Base-by-base conservation (phyloP, 1,139 yeast species). In the Geotrichum cucujoidarum region DNA sequence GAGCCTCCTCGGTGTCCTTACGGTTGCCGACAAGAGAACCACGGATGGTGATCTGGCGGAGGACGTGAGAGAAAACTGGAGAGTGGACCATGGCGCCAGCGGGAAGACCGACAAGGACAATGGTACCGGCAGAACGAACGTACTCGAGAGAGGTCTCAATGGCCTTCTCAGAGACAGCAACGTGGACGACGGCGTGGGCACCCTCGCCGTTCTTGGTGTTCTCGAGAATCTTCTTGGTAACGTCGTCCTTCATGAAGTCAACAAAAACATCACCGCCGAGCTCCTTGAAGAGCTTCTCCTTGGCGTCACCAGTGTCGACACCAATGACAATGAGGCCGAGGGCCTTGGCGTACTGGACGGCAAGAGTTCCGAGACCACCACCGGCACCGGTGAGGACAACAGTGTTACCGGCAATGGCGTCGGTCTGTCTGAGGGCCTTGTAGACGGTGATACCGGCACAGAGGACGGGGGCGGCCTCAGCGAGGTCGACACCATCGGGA, bases 401-500 rank as follows among this genome's bases (percentile, higher is more conserved):
- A 83, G 85, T 80, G 61, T 82, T 77, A 57, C 88, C 89, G 36
- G 87, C 77, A 48, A 64, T 65, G 58, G 79, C 71, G 37, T 72
- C 69, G 47, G 87, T 81, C 40, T 78, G 75, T 70, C 81, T 81
- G 60, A 83, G 68, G 22, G 87, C 89, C 70, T 81, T 81, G 74
- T 81, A 83, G 49, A 81, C 88, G 43, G 90, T 83, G 68, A 82
- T 76, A 66, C 90, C 89, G 30, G 88, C 89, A 71, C 90, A 83
- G 21, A 67, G 58, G 40, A 84, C 78, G 58, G 94, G 92, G 31
- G 92, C 78, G 49, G 79, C 80, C 56, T 74, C 67, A 47, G 85
- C 84, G 60, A 83, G 74, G 58, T 82, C 84, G 43, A 84, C 71
- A 52, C 80, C 81, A 50, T 68, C 62, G 42, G 90, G 86, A 58